A percentile compares a stretch with the other conserved stretches of the same genome.
Evolutionary conservation across 345 rosid genomes (phyloP).

Genomic region (Punica granatum): DNA sequence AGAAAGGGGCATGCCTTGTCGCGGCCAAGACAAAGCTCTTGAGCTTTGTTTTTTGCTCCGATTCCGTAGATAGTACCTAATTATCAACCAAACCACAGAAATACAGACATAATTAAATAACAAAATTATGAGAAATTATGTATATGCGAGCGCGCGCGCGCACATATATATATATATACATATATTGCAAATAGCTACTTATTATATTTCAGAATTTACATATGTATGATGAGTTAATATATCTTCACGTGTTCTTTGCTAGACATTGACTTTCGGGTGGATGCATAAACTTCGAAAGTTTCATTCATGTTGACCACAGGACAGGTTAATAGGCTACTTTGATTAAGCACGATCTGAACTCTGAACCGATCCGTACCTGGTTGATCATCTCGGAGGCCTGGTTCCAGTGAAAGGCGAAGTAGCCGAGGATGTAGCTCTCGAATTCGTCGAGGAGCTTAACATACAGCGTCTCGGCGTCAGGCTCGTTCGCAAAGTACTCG

Average conservation of each 20-base stretch:
- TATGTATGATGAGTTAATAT: no score
- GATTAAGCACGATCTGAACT: no score
- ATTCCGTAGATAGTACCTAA: constrained; percentile 53
- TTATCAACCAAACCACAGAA: not conserved
- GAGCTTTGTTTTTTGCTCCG: constrained; percentile 46
- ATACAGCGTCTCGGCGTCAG: constrained; percentile 47
- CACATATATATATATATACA: no score
- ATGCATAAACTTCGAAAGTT: no score
- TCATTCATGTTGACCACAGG: no score
- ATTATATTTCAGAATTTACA: no score
- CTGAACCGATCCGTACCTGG: constrained; percentile 31
- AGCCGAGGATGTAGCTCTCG: constrained; percentile 73
- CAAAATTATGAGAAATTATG: not conserved
- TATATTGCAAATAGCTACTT: no score
- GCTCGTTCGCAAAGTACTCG: constrained; percentile 40
- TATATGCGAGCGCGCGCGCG: not conserved
- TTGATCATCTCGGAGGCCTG: constrained; percentile 51
- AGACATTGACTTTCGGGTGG: no score
- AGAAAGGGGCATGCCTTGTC: constrained; percentile 42
- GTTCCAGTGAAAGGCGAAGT: constrained; percentile 83
- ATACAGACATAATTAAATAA: not conserved
- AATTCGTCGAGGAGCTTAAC: constrained; percentile 66
- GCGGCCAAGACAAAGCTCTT: constrained; percentile 78
- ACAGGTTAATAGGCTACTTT: no score
- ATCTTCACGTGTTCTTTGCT: no score